Percentiles rank a stretch among this genome's conserved stretches.
phyloP scores from a whole-genome alignment of 2,329 filamentous ascomycete genomes.

The Stagonosporopsis cucurbitacearum region DNA sequence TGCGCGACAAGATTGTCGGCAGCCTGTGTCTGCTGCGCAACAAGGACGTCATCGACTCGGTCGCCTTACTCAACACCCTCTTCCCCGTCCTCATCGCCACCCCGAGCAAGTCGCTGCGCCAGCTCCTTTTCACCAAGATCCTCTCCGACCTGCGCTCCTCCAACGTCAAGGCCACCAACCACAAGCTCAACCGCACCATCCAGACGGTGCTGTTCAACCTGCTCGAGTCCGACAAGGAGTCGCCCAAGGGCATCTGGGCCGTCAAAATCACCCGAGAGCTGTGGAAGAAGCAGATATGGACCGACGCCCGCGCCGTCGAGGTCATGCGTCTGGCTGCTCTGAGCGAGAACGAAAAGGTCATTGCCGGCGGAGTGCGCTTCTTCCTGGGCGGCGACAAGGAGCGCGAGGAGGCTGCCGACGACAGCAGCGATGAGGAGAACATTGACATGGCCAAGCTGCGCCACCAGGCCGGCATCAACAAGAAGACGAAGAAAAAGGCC shows the following conservation, averaged over 20 bases:
- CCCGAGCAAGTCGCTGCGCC: slow-evolving; percentile 85
- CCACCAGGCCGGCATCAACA: slow-evolving; percentile 90
- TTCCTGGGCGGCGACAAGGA: slow-evolving; percentile 97
- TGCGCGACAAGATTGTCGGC: slow-evolving; percentile 93
- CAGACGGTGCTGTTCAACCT: slow-evolving; percentile 94
- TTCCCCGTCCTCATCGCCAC: slow-evolving; percentile 94
- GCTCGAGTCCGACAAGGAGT: slow-evolving; percentile 82
- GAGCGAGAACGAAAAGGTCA: slow-evolving; percentile 90
- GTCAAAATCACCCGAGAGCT: slow-evolving; percentile 94
- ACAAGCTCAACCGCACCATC: slow-evolving; percentile 89
- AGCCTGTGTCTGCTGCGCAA: slow-evolving; percentile 85
- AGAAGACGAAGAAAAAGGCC: slow-evolving; percentile 90
- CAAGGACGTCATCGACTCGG: slow-evolving; percentile 91
- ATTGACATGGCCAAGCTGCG: slow-evolving; percentile 80
- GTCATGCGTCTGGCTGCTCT: slow-evolving; percentile 95
- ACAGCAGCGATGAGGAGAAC: slow-evolving; percentile 80
- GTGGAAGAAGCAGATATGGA: slow-evolving; percentile 97
- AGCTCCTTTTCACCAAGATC: slow-evolving; percentile 87
- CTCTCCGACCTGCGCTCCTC: slow-evolving; percentile 86
- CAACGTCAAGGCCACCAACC: slow-evolving; percentile 87
- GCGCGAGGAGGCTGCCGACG: slow-evolving; percentile 83
- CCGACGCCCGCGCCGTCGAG: slow-evolving; percentile 91
- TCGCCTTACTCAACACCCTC: slow-evolving; percentile 80
- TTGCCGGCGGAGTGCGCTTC: slow-evolving; percentile 85
- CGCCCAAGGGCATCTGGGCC: slow-evolving; percentile 90